These are phyloP conservation scores for Cercospora nicotianae DNA, from an alignment of 2,329 filamentous ascomycete genomes.

Conservation along the genomic window DNA sequence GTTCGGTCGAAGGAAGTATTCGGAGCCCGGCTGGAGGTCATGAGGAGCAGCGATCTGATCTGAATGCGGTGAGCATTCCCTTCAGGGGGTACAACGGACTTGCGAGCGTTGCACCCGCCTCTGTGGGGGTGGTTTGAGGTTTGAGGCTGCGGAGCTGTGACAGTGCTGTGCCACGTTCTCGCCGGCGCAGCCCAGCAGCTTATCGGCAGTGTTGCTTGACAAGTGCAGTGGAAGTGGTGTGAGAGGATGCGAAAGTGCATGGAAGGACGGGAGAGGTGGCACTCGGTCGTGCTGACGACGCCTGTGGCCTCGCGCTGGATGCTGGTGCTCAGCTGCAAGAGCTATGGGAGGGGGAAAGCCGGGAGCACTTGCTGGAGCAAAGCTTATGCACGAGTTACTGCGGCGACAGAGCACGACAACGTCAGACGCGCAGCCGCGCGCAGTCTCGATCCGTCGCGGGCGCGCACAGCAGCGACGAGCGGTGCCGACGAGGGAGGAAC, in stretches of 20 bases:
- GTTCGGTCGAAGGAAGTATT: neutral
- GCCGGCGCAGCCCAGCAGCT: neutral
- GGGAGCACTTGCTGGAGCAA: constrained; percentile 1
- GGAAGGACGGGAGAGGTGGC: neutral
- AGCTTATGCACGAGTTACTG: constrained; percentile 7
- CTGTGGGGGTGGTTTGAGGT: neutral
- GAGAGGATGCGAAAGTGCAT: neutral
- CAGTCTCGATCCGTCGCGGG: neutral
- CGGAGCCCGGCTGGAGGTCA: neutral
- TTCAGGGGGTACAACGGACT: neutral
- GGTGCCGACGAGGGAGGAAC: neutral
- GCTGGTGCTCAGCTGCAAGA: neutral
- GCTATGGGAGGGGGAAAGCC: neutral
- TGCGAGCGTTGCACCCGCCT: neutral
- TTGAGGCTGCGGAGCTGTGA: neutral
- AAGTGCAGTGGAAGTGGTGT: neutral
- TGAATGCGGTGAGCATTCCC: neutral
- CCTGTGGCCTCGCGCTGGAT: neutral
- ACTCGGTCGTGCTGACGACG: neutral
- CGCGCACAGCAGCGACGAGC: neutral
- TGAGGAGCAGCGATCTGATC: neutral
- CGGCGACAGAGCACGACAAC: neutral
- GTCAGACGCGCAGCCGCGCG: neutral
- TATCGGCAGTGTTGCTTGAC: neutral
- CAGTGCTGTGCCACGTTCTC: neutral